Percentiles rank a stretch among this genome's conserved stretches.
phyloP scores from a whole-genome alignment of 768 basidiomycete species.

The Mycena pura region DNA sequence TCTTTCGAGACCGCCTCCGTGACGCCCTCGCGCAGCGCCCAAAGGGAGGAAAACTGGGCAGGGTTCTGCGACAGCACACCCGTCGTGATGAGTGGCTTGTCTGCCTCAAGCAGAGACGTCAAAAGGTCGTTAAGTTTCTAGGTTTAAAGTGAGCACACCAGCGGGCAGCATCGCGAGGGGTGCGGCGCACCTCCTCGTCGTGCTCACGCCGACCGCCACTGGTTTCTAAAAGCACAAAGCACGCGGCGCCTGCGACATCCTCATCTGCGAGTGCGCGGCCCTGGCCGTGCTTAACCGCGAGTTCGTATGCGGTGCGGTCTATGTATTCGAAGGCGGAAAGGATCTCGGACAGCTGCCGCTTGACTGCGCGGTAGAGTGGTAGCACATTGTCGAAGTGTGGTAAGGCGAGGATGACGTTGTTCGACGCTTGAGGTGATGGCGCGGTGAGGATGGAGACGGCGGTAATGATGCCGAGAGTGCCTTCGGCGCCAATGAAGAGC shows the following conservation, averaged over 20 bases:
- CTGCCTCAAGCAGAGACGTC: conserved; percentile 76
- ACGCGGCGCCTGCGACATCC: conserved; percentile 79
- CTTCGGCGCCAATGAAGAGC: conserved; percentile 96
- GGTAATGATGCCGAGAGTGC: conserved; percentile 94
- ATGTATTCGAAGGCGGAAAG: conserved; percentile 98
- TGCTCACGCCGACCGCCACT: conserved; percentile 93
- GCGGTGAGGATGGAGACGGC: conserved; percentile 95
- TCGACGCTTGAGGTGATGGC: conserved; percentile 79
- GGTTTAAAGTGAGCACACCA: too few relatives aligned
- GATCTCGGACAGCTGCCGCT: conserved; percentile 88
- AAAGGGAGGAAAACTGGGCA: conserved; percentile 86
- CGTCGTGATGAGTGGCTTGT: conserved; percentile 80
- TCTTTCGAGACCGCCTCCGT: conserved; percentile 93
- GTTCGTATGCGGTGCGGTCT: conserved; percentile 83
- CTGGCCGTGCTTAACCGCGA: conserved; percentile 85
- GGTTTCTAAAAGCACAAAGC: conserved; percentile 94
- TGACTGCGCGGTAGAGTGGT: conserved; percentile 82
- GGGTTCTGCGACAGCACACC: conserved; percentile 93
- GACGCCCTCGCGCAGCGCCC: conserved; percentile 91
- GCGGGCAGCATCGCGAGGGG: not conserved
- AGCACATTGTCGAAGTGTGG: conserved; percentile 88
- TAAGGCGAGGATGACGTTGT: conserved; percentile 90
- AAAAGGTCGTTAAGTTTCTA: conserved; percentile 90
- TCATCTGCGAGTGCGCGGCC: conserved; percentile 76
- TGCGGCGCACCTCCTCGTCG: conserved; percentile 77